These are phyloP conservation scores for Cornus florida DNA, from an alignment of 148 eudicot genomes.

Conservation along the genomic window DNA sequence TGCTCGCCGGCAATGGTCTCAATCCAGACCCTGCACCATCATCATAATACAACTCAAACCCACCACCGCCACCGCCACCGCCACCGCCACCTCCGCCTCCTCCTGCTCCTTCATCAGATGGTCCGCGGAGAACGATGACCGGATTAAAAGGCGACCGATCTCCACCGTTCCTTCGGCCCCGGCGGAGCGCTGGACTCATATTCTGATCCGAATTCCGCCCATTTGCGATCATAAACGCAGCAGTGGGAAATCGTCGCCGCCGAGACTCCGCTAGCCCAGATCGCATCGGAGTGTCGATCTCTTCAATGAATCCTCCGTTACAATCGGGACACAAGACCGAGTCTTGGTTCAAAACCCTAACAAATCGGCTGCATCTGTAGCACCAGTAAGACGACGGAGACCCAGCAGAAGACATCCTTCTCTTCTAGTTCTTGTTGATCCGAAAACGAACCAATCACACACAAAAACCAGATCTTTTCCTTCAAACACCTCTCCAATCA, in stretches of 20 bases:
- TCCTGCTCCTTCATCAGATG: constrained; percentile 23
- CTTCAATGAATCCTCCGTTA: constrained; percentile 72
- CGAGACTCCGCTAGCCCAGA: constrained; percentile 42
- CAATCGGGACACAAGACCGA: constrained; percentile 77
- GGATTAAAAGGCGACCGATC: constrained; percentile 93
- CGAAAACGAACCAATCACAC: background rate
- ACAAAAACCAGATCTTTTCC: background rate
- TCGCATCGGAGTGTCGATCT: constrained; percentile 42
- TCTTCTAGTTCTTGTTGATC: constrained; percentile 9
- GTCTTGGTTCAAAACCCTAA: constrained; percentile 43
- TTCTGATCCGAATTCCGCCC: constrained; percentile 29
- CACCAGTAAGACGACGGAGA: constrained; percentile 67
- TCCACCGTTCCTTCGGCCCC: constrained; percentile 54
- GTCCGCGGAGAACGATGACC: constrained; percentile 83
- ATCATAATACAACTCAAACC: constrained; percentile 82
- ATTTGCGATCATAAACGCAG: constrained; percentile 48
- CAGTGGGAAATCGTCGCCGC: constrained; percentile 54
- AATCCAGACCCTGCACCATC: constrained; percentile 82
- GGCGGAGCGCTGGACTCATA: constrained; percentile 34
- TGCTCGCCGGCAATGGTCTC: constrained; percentile 45
- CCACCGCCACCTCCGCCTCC: constrained; percentile 11
- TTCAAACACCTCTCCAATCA: background rate
- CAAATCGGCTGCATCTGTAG: constrained; percentile 80
- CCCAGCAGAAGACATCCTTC: constrained; percentile 19
- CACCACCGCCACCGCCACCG: constrained; percentile 33